Percentiles rank a stretch among this genome's conserved stretches.
Evolutionary conservation across 1,284 basidiomycete genomes (phyloP).

Genomic region (Cerrena zonata): DNA sequence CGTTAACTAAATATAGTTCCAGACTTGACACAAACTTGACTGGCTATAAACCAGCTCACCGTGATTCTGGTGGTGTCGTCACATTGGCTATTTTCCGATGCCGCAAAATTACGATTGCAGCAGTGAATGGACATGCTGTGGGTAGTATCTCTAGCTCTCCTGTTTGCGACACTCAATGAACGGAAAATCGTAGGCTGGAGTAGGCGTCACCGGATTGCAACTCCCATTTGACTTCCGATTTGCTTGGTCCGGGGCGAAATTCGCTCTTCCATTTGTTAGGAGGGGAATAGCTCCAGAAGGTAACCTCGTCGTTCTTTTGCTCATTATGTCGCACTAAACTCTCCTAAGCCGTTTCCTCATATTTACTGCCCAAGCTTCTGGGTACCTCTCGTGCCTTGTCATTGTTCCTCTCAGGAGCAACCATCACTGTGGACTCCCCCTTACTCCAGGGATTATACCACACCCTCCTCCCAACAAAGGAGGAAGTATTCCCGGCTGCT

Average conservation of each 20-base stretch:
- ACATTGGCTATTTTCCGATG: slow-evolving; percentile 45
- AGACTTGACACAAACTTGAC: not conserved
- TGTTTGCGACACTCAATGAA: not conserved
- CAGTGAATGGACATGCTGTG: slow-evolving; percentile 56
- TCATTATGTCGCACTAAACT: not conserved
- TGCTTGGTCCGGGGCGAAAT: slow-evolving; percentile 47
- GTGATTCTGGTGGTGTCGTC: slow-evolving; percentile 44
- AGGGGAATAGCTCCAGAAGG: slow-evolving; percentile 52
- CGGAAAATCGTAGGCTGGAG: slow-evolving; percentile 35
- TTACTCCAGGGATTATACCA: slow-evolving; percentile 42
- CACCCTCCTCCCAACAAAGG: slow-evolving; percentile 40
- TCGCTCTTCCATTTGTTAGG: slow-evolving; percentile 50
- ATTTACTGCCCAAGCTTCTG: slow-evolving; percentile 48
- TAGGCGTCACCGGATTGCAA: slow-evolving; percentile 48
- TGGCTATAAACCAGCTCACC: slow-evolving; percentile 32
- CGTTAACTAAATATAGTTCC: not conserved
- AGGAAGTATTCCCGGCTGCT: slow-evolving; percentile 47
- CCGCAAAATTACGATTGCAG: slow-evolving; percentile 52
- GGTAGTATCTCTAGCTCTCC: slow-evolving; percentile 12
- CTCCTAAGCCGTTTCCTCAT: slow-evolving; percentile 41
- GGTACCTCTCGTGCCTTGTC: slow-evolving; percentile 46
- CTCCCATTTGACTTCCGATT: slow-evolving; percentile 55
- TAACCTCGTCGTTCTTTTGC: slow-evolving; percentile 10
- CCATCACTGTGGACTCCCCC: slow-evolving; percentile 40
- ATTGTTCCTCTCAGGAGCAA: slow-evolving; percentile 45